These are phyloP conservation scores for Tetrapisispora namnaoensis DNA, from an alignment of 805 yeast genomes.

Conservation along the genomic window DNA sequence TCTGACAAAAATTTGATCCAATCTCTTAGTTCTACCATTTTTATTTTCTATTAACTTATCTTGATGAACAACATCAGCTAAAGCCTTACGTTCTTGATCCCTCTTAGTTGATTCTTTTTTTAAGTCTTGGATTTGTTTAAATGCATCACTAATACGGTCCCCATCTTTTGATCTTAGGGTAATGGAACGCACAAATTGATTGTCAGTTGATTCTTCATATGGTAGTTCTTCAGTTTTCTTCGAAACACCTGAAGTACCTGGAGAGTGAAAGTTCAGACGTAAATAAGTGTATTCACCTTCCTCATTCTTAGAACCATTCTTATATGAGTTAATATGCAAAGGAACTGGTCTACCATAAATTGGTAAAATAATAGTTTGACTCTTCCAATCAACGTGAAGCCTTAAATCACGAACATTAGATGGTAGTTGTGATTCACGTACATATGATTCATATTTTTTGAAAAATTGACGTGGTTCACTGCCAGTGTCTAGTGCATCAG, in stretches of 20 bases:
- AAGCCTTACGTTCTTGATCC: slow-evolving; percentile 80
- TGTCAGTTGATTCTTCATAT: slow-evolving; percentile 79
- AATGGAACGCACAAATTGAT: slow-evolving; percentile 76
- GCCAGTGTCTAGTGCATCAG: slow-evolving; percentile 55
- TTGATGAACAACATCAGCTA: slow-evolving; percentile 91
- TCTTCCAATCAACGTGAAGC: slow-evolving; percentile 77
- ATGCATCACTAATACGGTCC: slow-evolving; percentile 82
- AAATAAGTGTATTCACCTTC: slow-evolving; percentile 92
- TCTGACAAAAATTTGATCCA: slow-evolving; percentile 82
- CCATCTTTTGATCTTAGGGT: slow-evolving; percentile 85
- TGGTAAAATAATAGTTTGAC: slow-evolving; percentile 84
- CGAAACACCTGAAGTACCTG: slow-evolving; percentile 66
- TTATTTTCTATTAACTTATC: slow-evolving; percentile 75
- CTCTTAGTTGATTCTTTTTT: slow-evolving; percentile 85
- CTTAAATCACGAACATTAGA: slow-evolving; percentile 69
- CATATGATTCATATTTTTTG: slow-evolving; percentile 87
- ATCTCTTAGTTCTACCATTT: slow-evolving; percentile 74
- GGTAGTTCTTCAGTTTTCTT: slow-evolving; percentile 74
- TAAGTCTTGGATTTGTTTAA: slow-evolving; percentile 82
- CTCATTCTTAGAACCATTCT: slow-evolving; percentile 89
- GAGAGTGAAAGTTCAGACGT: slow-evolving; percentile 86
- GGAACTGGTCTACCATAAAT: slow-evolving; percentile 96
- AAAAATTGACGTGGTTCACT: slow-evolving; percentile 47
- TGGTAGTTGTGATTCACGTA: slow-evolving; percentile 90
- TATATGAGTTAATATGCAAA: slow-evolving; percentile 88